Evolutionary conservation across 2,329 filamentous ascomycete species (phyloP), one percentile per base, ranked within the genome.

Genomic region (Apiospora arundinis): DNA sequence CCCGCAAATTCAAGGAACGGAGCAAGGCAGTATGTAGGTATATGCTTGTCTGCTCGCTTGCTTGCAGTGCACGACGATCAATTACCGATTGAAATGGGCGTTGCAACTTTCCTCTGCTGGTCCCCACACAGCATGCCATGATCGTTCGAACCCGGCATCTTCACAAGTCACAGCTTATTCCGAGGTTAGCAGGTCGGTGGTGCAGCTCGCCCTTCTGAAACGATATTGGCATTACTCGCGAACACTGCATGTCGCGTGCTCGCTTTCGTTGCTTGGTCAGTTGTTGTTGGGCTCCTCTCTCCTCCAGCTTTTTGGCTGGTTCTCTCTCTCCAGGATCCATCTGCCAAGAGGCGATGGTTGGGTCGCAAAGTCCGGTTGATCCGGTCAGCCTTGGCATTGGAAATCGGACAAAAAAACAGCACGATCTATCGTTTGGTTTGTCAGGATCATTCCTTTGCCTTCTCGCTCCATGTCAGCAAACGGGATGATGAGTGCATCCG

Each of bases 341-440:
- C 21, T 63, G 56, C 56, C 56, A 63, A 63, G 56, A 63, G 9
- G 32, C 56, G 21, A 37, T 63, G 56, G 56, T 63, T 63, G 56
- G 56, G 28, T 60, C 32, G 56, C 21, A 63, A 63, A 63, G 56
- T 63, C 56, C 56, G 56, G 32, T 40, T 63, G 56, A 63, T 63
- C 56, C 56, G 56, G 56, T 40, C 56, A 63, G 32, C 32, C 56
- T 63, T 63, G 56, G 32, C 56, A 63, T 63, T 63, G 28, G 32
- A 32, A 32, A 63, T 63, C 56, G 56, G 32, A 23, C n/a, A 37
- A 63, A 12, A 63, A 63, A 60, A n/a, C n/a, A 21, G 52, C 28
- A n/a, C 28, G 18, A 63, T 63, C 56, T 40, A 32, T n/a, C 32
- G 28, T 12, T 21, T 63, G 56, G 56, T 63, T 63, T 63, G 56